A percentile compares a stretch with the other conserved stretches of the same genome.
Evolutionary conservation across 257 asterid species (phyloP).

Genomic region (Primulina eburnea): DNA sequence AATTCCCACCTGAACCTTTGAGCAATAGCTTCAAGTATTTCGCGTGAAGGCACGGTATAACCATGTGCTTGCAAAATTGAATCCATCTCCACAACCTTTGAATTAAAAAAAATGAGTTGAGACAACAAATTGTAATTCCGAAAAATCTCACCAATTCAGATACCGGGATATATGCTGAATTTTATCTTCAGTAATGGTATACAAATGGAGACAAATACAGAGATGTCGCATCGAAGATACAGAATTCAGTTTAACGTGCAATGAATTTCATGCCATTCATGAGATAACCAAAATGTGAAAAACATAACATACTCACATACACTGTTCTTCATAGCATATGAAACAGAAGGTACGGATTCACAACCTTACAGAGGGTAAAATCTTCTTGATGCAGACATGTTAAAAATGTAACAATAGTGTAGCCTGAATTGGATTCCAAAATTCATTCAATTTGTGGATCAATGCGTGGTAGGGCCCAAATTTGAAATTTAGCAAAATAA

Average conservation of each 20-base stretch:
- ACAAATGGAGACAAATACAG: neutral
- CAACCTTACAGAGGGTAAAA: neutral
- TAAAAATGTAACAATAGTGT: neutral
- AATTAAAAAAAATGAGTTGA: neutral
- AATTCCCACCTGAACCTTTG: slow-evolving; percentile 67
- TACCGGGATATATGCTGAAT: neutral
- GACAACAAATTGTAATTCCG: neutral
- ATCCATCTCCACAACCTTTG: slow-evolving; percentile 92
- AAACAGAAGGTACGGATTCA: neutral
- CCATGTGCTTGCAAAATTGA: slow-evolving; percentile 72
- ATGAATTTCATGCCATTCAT: neutral
- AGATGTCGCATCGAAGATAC: neutral
- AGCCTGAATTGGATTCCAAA: neutral
- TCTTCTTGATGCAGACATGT: neutral
- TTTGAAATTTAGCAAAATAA: neutral
- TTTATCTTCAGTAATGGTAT: neutral
- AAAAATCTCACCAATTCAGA: neutral
- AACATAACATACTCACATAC: neutral
- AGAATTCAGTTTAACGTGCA: neutral
- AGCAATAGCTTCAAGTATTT: slow-evolving; percentile 78
- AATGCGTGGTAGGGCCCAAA: too few species aligned
- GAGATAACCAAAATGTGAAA: neutral
- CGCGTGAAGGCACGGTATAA: slow-evolving; percentile 67
- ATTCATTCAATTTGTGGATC: neutral
- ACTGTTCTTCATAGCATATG: neutral